Evolutionary conservation across 768 basidiomycete species (phyloP).

Genomic region (Lepiota brunneoincarnata): DNA sequence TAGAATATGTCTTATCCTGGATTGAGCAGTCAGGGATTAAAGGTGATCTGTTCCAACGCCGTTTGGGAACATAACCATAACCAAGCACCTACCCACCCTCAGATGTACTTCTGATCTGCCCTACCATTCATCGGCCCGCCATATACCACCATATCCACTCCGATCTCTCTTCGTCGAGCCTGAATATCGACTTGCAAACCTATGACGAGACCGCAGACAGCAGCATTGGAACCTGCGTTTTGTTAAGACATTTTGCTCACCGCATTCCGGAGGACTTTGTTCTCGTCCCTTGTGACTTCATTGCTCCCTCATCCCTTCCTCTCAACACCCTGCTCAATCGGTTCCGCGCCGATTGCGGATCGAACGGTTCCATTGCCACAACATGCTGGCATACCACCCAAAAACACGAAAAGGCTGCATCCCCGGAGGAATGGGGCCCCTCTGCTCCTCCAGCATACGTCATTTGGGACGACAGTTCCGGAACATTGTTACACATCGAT

Average conservation of each 20-base stretch:
- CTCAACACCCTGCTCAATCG: constrained; percentile 73
- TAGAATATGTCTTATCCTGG: constrained; percentile 84
- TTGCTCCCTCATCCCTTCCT: constrained; percentile 72
- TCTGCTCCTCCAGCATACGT: constrained; percentile 45
- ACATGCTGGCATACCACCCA: constrained; percentile 61
- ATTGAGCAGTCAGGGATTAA: constrained; percentile 82
- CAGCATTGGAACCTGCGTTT: constrained; percentile 66
- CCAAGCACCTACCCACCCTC: constrained; percentile 10
- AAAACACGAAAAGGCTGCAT: constrained; percentile 49
- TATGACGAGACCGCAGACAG: constrained; percentile 72
- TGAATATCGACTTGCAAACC: constrained; percentile 76
- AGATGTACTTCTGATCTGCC: constrained; percentile 90
- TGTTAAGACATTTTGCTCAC: constrained; percentile 73
- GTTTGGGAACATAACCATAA: constrained; percentile 5
- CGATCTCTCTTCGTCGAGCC: constrained; percentile 61
- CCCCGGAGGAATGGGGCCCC: constrained; percentile 69
- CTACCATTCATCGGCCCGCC: constrained; percentile 66
- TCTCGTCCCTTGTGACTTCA: constrained; percentile 87
- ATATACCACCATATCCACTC: constrained; percentile 87
- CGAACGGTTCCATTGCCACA: constrained; percentile 62
- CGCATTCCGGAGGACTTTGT: constrained; percentile 86
- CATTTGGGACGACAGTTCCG: constrained; percentile 63
- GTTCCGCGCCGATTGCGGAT: constrained; percentile 71
- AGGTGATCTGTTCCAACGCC: constrained; percentile 42
- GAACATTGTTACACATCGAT: constrained; percentile 72